Conservation (phyloP, 2,329 filamentous ascomycete species). For the Aspergillus ochraceus region DNA sequence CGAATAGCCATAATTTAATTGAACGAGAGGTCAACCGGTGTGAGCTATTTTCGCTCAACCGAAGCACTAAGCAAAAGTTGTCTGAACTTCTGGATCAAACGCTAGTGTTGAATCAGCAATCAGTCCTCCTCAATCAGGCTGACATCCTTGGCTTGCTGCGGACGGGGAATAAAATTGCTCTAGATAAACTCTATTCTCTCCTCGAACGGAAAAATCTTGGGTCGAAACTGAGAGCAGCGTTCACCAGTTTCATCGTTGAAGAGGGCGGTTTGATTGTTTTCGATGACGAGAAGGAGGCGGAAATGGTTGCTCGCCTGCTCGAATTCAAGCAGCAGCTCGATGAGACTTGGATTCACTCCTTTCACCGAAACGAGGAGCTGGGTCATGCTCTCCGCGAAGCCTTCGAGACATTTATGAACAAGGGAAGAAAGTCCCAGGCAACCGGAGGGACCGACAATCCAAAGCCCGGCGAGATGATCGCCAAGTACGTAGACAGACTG, state of each 20-base stretch:
- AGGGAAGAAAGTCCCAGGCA: constrained; percentile 67
- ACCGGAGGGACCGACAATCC: constrained; percentile 81
- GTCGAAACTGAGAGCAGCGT: constrained; percentile 67
- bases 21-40: constrained; percentile 72
- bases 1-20: constrained; percentile 67
- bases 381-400: constrained; percentile 77
- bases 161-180: constrained; percentile 65
- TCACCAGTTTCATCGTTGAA: constrained; percentile 74
- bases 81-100: constrained; percentile 71
- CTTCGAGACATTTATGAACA: constrained; percentile 91
- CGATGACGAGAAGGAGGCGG: constrained; percentile 72
- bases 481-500: constrained; percentile 90
- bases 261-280: constrained; percentile 77
- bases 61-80: constrained; percentile 75
- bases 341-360: constrained; percentile 72
- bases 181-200: constrained; percentile 76
- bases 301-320: constrained; percentile 83
- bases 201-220: constrained; percentile 72
- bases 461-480: constrained; percentile 98
- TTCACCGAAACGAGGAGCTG: constrained; percentile 74
- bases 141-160: constrained; percentile 74
- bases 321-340: constrained; percentile 79
- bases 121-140: constrained; percentile 63
- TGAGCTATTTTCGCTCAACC: constrained; percentile 77
- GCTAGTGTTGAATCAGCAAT: constrained; percentile 68